Conservation (phyloP, 2,329 filamentous ascomycete species). For the Fusarium buxicola region DNA sequence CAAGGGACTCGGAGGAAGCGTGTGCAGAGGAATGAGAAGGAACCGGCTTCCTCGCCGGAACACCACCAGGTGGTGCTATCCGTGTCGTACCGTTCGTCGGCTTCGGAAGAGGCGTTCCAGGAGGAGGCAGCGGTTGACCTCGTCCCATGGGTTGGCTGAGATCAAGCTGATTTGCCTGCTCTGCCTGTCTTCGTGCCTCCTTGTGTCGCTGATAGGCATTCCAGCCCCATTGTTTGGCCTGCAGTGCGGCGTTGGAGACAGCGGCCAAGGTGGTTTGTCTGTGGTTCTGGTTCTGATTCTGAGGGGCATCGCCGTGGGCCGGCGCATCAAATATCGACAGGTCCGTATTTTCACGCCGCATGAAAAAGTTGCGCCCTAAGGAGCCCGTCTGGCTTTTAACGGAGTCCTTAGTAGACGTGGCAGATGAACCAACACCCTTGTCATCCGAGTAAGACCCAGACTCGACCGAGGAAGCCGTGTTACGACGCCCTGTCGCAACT, state of each 20-base stretch:
- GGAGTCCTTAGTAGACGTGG: constrained; percentile 51
- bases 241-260: constrained; percentile 65
- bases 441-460: constrained; percentile 44
- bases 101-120: constrained; percentile 78
- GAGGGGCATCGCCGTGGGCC: constrained; percentile 46
- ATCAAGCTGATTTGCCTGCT: constrained; percentile 55
- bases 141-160: constrained; percentile 80
- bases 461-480: constrained; percentile 54
- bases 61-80: constrained; percentile 63
- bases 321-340: constrained; percentile 50
- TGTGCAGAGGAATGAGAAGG: constrained; percentile 52
- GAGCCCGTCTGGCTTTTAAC: constrained; percentile 56
- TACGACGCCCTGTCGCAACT: constrained; percentile 48
- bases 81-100: constrained; percentile 71
- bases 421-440: constrained; percentile 48
- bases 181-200: constrained; percentile 53
- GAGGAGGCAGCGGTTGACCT: constrained; percentile 83
- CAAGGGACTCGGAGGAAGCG: constrained; percentile 31
- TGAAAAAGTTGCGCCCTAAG: constrained; percentile 55
- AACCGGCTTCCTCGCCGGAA: constrained; percentile 74
- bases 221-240: constrained; percentile 70
- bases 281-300: constrained; percentile 48
- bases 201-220: constrained; percentile 66
- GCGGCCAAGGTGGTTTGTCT: constrained; percentile 63
- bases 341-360: constrained; percentile 53